These are phyloP conservation scores for Boletus tomentosulus DNA, from an alignment of 768 basidiomycete species.

Conservation along the genomic window DNA sequence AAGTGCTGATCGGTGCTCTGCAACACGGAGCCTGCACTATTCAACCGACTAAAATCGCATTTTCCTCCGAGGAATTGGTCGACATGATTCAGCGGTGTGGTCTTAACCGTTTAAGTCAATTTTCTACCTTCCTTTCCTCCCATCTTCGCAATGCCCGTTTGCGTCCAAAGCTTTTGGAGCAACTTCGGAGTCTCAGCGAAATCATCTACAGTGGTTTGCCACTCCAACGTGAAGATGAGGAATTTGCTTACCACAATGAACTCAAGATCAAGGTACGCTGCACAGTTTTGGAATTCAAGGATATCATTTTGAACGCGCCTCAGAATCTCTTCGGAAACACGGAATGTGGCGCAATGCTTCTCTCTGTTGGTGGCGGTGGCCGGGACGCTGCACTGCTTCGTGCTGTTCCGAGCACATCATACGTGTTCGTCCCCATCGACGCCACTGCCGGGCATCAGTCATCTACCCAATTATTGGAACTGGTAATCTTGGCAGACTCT, in stretches of 20 bases:
- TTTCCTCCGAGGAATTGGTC: slow-evolving; percentile 62
- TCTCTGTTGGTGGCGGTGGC: slow-evolving; percentile 53
- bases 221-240: slow-evolving; percentile 63
- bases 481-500: slow-evolving; percentile 65
- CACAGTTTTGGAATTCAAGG: slow-evolving; percentile 10
- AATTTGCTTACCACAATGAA: slow-evolving; percentile 61
- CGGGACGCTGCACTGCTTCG: slow-evolving; percentile 49
- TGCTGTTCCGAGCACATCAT: slow-evolving; percentile 58
- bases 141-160: slow-evolving; percentile 59
- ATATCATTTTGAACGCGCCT: slow-evolving; percentile 19
- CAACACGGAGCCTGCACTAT: slow-evolving; percentile 72
- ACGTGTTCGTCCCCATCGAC: slow-evolving; percentile 61
- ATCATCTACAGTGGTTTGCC: slow-evolving; percentile 64
- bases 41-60: slow-evolving; percentile 62
- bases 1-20: slow-evolving; percentile 64
- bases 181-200: slow-evolving; percentile 56
- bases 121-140: slow-evolving; percentile 60
- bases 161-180: slow-evolving; percentile 56
- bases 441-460: slow-evolving; percentile 47
- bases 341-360: slow-evolving; percentile 70
- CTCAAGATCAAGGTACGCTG: slow-evolving; percentile 57
- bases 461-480: slow-evolving; percentile 55
- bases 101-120: slow-evolving; percentile 74
- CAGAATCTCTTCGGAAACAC: slow-evolving; percentile 82
- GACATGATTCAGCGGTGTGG: slow-evolving; percentile 66